These are phyloP conservation scores for Platanthera guangdongensis DNA, from an alignment of 106 monocot species.

Conservation along the genomic window DNA sequence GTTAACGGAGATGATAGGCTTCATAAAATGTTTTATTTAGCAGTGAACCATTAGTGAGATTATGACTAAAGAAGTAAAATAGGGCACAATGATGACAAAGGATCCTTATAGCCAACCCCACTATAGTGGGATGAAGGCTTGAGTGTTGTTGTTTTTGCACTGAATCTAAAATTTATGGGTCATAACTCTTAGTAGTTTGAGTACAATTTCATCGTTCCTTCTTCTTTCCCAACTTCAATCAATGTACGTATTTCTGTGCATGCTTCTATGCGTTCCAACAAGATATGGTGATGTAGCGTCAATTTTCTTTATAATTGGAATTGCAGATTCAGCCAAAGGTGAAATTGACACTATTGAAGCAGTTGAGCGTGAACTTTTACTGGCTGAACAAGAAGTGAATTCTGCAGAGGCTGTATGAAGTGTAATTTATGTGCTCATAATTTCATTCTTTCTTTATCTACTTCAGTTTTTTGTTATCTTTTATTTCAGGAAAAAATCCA, in stretches of 20 bases:
- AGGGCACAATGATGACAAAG: no score
- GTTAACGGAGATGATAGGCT: no score
- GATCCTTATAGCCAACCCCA: no score
- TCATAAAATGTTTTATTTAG: no score
- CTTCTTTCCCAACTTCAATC: not conserved
- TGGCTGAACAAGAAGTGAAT: constrained; percentile 54
- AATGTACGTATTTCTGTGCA: not conserved
- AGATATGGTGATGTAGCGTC: not conserved
- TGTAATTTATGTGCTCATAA: not conserved
- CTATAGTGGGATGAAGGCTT: no score
- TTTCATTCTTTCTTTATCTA: not conserved
- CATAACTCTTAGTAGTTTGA: not conserved
- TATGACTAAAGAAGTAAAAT: no score
- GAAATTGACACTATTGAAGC: constrained; percentile 64
- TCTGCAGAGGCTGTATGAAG: constrained; percentile 47
- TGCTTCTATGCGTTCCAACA: not conserved
- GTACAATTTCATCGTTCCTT: not conserved
- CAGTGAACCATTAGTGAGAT: no score
- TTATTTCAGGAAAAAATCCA: constrained; percentile 56
- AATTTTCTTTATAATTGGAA: constrained; percentile 8
- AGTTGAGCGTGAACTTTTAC: constrained; percentile 55
- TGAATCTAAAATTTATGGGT: not conserved
- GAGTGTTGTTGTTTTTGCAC: not conserved
- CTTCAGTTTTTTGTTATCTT: not conserved
- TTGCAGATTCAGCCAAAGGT: constrained; percentile 63